These are phyloP conservation scores for Xylaria scruposa DNA, from an alignment of 495 filamentous ascomycete species.

Conservation along the genomic window DNA sequence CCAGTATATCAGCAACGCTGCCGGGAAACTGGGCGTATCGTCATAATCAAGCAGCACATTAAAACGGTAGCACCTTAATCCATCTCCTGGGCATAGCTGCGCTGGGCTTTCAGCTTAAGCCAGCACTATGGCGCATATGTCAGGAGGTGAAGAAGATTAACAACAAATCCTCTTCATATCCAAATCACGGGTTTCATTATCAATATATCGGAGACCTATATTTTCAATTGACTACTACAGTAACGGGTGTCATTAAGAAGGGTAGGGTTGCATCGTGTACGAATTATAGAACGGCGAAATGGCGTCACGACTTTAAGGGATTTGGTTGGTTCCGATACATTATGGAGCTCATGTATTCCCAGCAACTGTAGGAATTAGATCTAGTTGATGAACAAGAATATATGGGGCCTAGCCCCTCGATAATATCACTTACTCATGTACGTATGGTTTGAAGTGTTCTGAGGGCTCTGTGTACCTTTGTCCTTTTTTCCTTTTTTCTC, in stretches of 20 bases:
- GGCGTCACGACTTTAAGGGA: conserved; percentile 18
- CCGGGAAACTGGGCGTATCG: conserved; percentile 54
- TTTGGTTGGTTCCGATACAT: conserved; percentile 18
- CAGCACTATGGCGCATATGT: not conserved
- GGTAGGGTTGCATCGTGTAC: not conserved
- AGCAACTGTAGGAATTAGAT: conserved; percentile 19
- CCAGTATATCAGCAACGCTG: conserved; percentile 52
- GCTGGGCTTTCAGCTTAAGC: not conserved
- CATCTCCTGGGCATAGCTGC: not conserved
- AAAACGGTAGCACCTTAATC: not conserved
- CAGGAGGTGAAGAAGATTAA: not conserved
- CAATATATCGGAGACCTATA: not conserved
- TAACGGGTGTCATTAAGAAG: not conserved
- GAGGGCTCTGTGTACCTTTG: not conserved
- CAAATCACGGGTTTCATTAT: not conserved
- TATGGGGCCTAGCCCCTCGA: not conserved
- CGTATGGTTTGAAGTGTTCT: not conserved
- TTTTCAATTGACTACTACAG: not conserved
- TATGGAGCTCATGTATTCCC: conserved; percentile 10
- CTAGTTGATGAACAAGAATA: conserved; percentile 17
- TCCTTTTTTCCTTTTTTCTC: not conserved
- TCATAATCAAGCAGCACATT: conserved; percentile 26
- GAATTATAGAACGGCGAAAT: conserved; percentile 24
- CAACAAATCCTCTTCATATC: not conserved
- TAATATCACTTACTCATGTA: not conserved